Evolutionary conservation across 75 land plant species (phyloP), one percentile per base, ranked within the genome.

Genomic region (Pinus tabuliformis): DNA sequence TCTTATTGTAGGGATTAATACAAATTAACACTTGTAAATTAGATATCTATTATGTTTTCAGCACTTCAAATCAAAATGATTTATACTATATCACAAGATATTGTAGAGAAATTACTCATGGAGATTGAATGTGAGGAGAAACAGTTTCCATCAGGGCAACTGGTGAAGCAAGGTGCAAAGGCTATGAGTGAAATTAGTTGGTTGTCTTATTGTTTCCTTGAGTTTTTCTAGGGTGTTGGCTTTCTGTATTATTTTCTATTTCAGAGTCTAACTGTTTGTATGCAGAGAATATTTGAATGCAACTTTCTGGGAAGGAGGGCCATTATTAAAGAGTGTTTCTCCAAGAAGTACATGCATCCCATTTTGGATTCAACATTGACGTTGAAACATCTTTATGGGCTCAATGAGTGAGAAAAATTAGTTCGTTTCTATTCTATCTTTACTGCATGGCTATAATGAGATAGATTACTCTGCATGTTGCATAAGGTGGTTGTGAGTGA

Each of bases 261-360:
- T 75, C 33, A 81, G 22, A 56, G 5, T 57, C n/a, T 33, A 56
- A 12, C 54, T 58, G 21, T 4, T 59, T 70, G 73, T n/a, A 21
- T 82, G 17, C 84, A 97, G 96, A 94, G 93, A 66, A 91, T 97
- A 49, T 97, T 84, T 64, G 92, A 89, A 82, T 85, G 88, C 74
- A 76, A 36, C 0, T 97, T 95, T 81, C 77, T 92, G 75, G 99
- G 98, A 74, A 82, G 86, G 81, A 91, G 78, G 78, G 87, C 89
- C 21, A 79, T 92, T 58, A 78, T 95, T 26, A 97, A 95, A 79
- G 99, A 97, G 78, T 82, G 98, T 5, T 97, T 97, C 75, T 91
- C 89, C 24, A 97, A 97, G 89, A 95, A 97, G 78, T 95, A 97
- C n/a, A 84, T 98, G 73, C 99, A 97, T 80, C 99, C 98, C 56